Percentiles rank a stretch among this genome's conserved stretches.
phyloP scores from a whole-genome alignment of 2,329 filamentous ascomycete species.

The Cladophialophora bantiana region DNA sequence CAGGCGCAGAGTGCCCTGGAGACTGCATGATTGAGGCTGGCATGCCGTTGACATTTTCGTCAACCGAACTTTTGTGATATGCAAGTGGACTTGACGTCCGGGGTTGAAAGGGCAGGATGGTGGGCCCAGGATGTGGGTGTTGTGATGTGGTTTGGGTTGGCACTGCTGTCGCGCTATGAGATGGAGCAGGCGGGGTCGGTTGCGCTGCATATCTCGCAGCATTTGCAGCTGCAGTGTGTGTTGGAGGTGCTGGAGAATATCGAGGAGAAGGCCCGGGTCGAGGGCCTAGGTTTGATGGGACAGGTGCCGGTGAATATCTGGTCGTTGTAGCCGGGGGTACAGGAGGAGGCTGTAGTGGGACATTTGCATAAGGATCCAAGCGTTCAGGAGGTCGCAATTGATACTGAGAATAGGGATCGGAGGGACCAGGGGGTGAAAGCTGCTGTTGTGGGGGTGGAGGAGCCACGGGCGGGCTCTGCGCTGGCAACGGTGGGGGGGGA shows the following conservation, averaged over 20 bases:
- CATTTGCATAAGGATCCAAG: slow-evolving; percentile 45
- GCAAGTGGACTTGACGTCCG: slow-evolving; percentile 71
- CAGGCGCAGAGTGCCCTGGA: slow-evolving; percentile 10
- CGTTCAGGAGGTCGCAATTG: slow-evolving; percentile 45
- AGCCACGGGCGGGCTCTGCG: slow-evolving; percentile 38
- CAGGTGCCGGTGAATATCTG: slow-evolving; percentile 57
- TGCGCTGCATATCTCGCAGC: slow-evolving; percentile 40
- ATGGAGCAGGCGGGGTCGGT: slow-evolving; percentile 33
- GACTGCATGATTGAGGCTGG: slow-evolving; percentile 25
- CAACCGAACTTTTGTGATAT: slow-evolving; percentile 48
- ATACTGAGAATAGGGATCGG: slow-evolving; percentile 43
- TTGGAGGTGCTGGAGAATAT: slow-evolving; percentile 56
- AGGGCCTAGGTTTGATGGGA: slow-evolving; percentile 42
- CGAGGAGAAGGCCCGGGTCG: slow-evolving; percentile 50
- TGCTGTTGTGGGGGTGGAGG: slow-evolving; percentile 42
- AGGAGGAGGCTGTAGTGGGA: slow-evolving; percentile 39
- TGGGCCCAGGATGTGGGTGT: slow-evolving; percentile 41
- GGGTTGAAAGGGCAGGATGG: slow-evolving; percentile 63
- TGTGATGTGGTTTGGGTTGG: slow-evolving; percentile 52
- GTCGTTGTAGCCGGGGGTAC: slow-evolving; percentile 49
- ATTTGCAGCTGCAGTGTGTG: slow-evolving; percentile 23
- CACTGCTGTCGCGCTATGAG: slow-evolving; percentile 40
- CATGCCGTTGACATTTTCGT: slow-evolving; percentile 24
- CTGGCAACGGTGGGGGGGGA: slow-evolving; percentile 39
- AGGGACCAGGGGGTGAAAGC: slow-evolving; percentile 41